These are phyloP conservation scores for Cyberlindnera galapagoensis DNA, from an alignment of 805 yeast genomes.

Conservation along the genomic window DNA sequence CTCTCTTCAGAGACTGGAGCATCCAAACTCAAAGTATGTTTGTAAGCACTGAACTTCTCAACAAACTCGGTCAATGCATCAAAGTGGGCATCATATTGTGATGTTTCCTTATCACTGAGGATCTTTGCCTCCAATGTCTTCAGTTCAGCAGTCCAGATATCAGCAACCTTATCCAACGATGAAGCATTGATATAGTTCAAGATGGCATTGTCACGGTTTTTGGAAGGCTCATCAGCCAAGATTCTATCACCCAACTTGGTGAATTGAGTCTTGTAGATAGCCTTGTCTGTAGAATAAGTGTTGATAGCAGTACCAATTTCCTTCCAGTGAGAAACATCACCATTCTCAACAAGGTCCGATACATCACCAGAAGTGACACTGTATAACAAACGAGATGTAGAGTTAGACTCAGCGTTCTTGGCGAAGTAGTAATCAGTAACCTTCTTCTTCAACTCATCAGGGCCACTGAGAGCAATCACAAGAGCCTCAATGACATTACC, in stretches of 20 bases:
- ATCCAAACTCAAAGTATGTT: conserved; percentile 38
- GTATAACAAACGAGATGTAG: conserved; percentile 70
- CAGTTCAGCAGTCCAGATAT: conserved; percentile 80
- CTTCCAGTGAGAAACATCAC: conserved; percentile 77
- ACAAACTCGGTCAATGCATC: conserved; percentile 76
- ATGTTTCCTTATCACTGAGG: conserved; percentile 30
- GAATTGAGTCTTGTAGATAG: conserved; percentile 48
- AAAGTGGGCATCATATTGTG: conserved; percentile 80
- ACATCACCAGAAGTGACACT: conserved; percentile 49
- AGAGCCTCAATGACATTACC: conserved; percentile 73
- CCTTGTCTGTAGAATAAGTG: conserved; percentile 43
- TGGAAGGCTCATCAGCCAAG: conserved; percentile 36
- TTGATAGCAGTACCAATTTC: conserved; percentile 66
- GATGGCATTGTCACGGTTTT: conserved; percentile 67
- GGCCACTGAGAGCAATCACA: conserved; percentile 65
- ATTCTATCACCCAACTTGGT: conserved; percentile 76
- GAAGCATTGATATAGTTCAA: conserved; percentile 74
- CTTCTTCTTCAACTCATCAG: conserved; percentile 53
- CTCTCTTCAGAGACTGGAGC: conserved; percentile 23
- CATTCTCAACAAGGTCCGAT: conserved; percentile 69
- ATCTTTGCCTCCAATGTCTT: conserved; percentile 38
- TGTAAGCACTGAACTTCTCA: conserved; percentile 75
- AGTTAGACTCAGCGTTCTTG: conserved; percentile 39
- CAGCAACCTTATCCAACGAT: conserved; percentile 70
- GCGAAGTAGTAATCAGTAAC: conserved; percentile 69